Evolutionary conservation across 2,329 filamentous ascomycete species (phyloP).

Genomic region (Fusarium sp.): DNA sequence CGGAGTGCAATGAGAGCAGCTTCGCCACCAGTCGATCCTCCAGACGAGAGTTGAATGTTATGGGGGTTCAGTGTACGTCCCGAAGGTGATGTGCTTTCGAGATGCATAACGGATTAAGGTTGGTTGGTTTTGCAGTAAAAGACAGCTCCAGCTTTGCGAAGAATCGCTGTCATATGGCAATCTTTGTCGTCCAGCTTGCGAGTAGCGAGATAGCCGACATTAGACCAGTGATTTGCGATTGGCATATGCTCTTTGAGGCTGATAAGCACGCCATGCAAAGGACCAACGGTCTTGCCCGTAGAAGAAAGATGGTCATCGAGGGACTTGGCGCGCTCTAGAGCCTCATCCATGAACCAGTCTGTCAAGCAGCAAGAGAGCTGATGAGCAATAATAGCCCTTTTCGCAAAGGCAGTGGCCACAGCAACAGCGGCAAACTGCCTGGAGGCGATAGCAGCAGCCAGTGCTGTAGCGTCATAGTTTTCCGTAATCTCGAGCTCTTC

Average conservation of each 20-base stretch:
- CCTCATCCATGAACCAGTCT: constrained; percentile 63
- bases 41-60: constrained; percentile 67
- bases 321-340: constrained; percentile 53
- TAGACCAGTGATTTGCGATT: constrained; percentile 60
- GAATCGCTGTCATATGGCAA: constrained; percentile 65
- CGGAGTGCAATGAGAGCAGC: constrained; percentile 53
- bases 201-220: constrained; percentile 63
- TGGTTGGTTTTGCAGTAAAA: constrained; percentile 66
- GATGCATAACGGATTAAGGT: constrained; percentile 63
- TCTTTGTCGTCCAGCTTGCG: constrained; percentile 60
- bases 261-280: constrained; percentile 42
- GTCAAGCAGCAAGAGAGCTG: constrained; percentile 65
- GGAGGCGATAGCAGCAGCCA: constrained; percentile 54
- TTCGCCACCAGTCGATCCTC: constrained; percentile 71
- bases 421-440: constrained; percentile 52
- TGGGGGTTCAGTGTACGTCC: constrained; percentile 70
- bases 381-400: constrained; percentile 64
- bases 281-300: constrained; percentile 47
- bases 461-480: constrained; percentile 55
- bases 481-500: constrained; percentile 62
- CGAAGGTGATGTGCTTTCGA: constrained; percentile 69
- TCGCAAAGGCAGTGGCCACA: constrained; percentile 62
- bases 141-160: constrained; percentile 66
- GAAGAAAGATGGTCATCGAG: constrained; percentile 56
- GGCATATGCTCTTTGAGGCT: constrained; percentile 65